phyloP scores from a whole-genome alignment of 176 grass and related monocot genomes.

The Carex cristatella region DNA sequence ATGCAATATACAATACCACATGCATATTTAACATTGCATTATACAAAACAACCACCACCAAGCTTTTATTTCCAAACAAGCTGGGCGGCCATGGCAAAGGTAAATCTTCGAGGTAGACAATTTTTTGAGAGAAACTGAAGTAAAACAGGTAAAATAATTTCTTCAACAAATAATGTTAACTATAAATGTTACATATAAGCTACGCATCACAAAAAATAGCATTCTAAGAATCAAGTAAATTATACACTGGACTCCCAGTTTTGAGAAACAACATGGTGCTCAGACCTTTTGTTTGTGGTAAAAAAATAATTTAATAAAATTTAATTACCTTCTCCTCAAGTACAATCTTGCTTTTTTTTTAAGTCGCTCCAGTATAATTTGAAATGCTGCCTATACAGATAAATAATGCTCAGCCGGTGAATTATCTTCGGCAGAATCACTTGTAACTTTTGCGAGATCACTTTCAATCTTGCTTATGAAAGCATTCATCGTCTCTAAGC shows the following conservation, averaged over 20 bases:
- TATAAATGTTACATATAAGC: background rate
- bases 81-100: too few species aligned
- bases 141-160: background rate
- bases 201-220: background rate
- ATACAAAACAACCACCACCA: background rate
- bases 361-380: slow-evolving; percentile 1
- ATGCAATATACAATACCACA: background rate
- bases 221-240: background rate
- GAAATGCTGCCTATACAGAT: slow-evolving; percentile 4
- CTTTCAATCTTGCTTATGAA: slow-evolving; percentile 37
- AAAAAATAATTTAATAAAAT: background rate
- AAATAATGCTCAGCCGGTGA: background rate
- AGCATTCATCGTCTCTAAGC: slow-evolving; percentile 26
- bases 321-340: background rate
- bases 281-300: background rate
- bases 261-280: background rate
- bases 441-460: slow-evolving; percentile 20
- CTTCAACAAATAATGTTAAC: background rate
- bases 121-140: background rate
- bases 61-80: too few species aligned
- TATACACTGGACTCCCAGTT: background rate
- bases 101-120: background rate
- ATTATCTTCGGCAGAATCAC: background rate
- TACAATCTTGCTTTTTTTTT: background rate
- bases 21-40: background rate